Evolutionary conservation across 257 asterid genomes (phyloP).

Genomic region (Dorcoceras hygrometricum): DNA sequence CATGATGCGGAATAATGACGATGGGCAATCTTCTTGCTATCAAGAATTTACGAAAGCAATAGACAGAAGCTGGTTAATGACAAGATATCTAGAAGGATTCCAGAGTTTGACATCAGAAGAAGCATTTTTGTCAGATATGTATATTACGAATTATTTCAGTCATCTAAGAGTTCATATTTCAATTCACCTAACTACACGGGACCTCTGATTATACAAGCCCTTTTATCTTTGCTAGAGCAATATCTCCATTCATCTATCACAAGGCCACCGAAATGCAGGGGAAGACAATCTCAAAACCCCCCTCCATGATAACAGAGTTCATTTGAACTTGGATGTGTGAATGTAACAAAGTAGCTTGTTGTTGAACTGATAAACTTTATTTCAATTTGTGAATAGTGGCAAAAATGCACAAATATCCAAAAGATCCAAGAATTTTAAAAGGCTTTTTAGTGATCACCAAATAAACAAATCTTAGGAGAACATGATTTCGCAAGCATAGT

Average conservation of each 20-base stretch:
- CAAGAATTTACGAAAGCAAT: conserved; percentile 5
- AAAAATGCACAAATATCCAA: background rate
- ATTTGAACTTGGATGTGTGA: background rate
- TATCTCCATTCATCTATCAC: background rate
- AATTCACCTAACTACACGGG: background rate
- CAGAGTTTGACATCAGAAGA: background rate
- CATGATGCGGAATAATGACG: background rate
- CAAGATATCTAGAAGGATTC: background rate
- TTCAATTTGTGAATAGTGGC: background rate
- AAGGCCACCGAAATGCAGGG: background rate
- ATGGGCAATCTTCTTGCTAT: background rate
- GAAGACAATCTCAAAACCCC: background rate
- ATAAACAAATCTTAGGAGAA: background rate
- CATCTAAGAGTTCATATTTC: background rate
- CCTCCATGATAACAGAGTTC: background rate
- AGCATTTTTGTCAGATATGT: conserved; percentile 1
- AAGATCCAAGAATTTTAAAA: background rate
- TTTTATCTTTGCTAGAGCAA: background rate
- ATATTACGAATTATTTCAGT: background rate
- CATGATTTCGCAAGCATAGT: background rate
- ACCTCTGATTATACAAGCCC: background rate
- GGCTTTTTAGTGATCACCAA: background rate
- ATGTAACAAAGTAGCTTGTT: background rate
- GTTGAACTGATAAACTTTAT: background rate
- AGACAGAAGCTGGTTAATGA: background rate